Evolutionary conservation across 1,139 yeast genomes (phyloP), one percentile per base, ranked within the genome.

Genomic region (Kodamaea suecica): DNA sequence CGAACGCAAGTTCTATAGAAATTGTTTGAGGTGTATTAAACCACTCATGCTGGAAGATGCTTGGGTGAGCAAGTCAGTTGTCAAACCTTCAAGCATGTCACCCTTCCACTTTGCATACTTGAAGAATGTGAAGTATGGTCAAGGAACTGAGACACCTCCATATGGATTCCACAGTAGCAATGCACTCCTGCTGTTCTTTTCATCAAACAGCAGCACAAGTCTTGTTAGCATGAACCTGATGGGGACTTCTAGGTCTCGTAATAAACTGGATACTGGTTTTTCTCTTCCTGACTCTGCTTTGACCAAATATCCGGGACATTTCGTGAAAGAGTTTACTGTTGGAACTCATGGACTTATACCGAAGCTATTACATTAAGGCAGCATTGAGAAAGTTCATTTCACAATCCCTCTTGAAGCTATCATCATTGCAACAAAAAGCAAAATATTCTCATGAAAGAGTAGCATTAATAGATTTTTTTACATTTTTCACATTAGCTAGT

Each of bases 21-120:
- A 76, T 51, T 74, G 82, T 24, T 53, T 78, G 24, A 64, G 82
- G 33, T 78, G 84, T 44, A 75, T 78, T 30, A 74, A 70, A 45
- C 76, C 81, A 5, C 59, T 78, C 33, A 60, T 70, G 2, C 63
- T 63, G 43, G 78, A 76, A 33, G 80, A 76, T 28, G 49, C 67
- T 7, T 78, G 84, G 83, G 61, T 73, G 17, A 73, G 76, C 17
- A 72, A 66, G 44, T 52, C 62, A 6, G 48, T 76, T 11, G 73
- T 74, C 21, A 66, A 68, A 36, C 74, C 78, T 1, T 54, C 73
- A 12, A 50, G 60, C 3, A 43, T 61, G 29, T 58, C 63, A n/a
- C 65, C 67, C 4, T 44, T 59, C 25, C 53, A 52, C 33, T 49
- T 58, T 30, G 47, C 55, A 11, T 54, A 54, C 37, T 43, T 59